Evolutionary conservation across 1,284 basidiomycete species (phyloP), one percentile per base, ranked within the genome.

Genomic region (Mixia osmundae): DNA sequence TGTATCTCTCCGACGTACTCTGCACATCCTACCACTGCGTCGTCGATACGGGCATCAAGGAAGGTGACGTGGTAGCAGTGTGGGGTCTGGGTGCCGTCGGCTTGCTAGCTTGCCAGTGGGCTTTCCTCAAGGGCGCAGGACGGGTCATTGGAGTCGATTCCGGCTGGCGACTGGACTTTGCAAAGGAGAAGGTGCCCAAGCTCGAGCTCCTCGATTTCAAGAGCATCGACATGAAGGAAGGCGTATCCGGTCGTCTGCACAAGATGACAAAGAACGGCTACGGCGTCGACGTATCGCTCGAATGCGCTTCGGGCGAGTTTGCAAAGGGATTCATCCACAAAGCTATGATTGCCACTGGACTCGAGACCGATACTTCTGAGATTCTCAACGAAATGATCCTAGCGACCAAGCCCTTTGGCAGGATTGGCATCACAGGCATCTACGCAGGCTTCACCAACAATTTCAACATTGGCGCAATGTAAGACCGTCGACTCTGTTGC

Each of bases 321-420:
- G 42, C 51, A 20, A 50, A 51, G 44, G 42, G 44, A 3, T 42
- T 47, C 35, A 20, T 61, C 4, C 74, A 76, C 59, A 73, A 71
- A 50, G 60, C 71, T 25, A 68, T 76, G 55, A 72, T 73, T 54
- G 51, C 66, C 9, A 56, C 76, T 26, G 69, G 72, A 63, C 62
- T 78, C 25, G 74, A 79, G 57, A 79, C 73, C 0, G 76, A 79
- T 48, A 67, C 69, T 0, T 61, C 67, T 3, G 76, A 79, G 53
- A 74, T 65, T 4, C 58, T 70, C 41, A 77, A 55, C 47, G 72
- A 76, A 54, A 68, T 68, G 63, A 62, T 76, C 40, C 56, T 65
- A 16, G 20, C 33, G 9, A n/a, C 56, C 66, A 25, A 61, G 62
- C 45, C 0, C 52, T 74, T 35, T 73, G 71, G 42, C 10, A 34